Evolutionary conservation across 371 early-diverging fungal genomes (phyloP), one percentile per base, ranked within the genome.

Genomic region (Quaeritorhiza haematococci): DNA sequence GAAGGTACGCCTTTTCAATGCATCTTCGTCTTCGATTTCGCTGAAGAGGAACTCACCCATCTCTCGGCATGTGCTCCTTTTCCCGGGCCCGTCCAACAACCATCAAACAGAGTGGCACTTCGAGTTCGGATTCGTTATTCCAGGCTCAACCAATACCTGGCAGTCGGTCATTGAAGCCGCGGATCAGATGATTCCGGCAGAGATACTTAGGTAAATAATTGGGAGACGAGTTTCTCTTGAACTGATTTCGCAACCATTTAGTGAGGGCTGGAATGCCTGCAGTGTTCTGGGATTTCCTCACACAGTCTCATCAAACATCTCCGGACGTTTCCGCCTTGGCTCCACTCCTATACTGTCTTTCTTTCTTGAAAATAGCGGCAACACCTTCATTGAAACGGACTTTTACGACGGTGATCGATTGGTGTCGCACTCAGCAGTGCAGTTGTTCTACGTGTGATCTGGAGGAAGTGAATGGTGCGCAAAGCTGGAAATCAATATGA

Each of bases 41-140:
- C n/a, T n/a, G n/a, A n/a, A n/a, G n/a, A n/a, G n/a, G n/a, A 43
- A 24, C 44, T 8, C 7, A 8, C 5, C 19, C 44, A 23, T 19
- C 26, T 30, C 43, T 3, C 17, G 3, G 43, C 6, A 5, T 5
- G 15, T 15, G 10, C 15, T 3, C 24, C 15, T n/a, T n/a, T 10
- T 27, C n/a, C n/a, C n/a, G n/a, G n/a, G n/a, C n/a, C n/a, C n/a
- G n/a, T 10, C 45, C 26, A 13, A 48, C 42, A 43, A 21, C n/a
- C 32, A 19, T 34, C n/a, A 33, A 28, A 29, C 26, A 64, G 64
- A 59, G 13, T 66, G 62, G 62, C 3, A 59, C 33, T 67, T 62
- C 26, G 46, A 55, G 0, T 67, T 67, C 54, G 67, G 67, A 0
- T 67, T 67, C 29, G 62, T 67, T 5, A 67, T 67, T 32, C 67